Percentiles rank a stretch among this genome's conserved stretches.
phyloP scores from a whole-genome alignment of 345 rosid species.

The Murraya paniculata region DNA sequence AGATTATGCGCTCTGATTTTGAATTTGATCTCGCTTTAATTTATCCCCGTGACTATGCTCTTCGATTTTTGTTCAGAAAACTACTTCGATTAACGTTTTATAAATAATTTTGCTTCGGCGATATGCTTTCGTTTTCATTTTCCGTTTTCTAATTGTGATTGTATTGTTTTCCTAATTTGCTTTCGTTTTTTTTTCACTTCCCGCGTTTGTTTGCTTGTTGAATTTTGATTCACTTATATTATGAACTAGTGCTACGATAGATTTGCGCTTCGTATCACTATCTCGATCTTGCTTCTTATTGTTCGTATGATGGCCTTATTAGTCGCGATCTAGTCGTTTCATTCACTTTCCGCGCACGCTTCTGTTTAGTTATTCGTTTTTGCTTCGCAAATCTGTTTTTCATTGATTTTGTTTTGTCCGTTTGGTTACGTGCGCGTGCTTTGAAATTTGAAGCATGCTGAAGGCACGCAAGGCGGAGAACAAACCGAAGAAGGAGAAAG shows the following conservation, averaged over 20 bases:
- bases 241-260: neutral
- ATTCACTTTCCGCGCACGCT: neutral
- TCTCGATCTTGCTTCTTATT: neutral
- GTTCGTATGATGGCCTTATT: neutral
- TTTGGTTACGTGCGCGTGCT: neutral
- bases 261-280: neutral
- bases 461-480: conserved; percentile 18
- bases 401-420: neutral
- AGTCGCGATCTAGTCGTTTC: neutral
- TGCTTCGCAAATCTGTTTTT: neutral
- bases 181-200: neutral
- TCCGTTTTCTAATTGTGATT: neutral
- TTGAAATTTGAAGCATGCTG: conserved; percentile 14
- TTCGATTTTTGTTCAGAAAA: neutral
- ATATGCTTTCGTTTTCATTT: neutral
- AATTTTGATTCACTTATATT: neutral
- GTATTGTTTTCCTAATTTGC: neutral
- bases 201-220: neutral
- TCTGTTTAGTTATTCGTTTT: neutral
- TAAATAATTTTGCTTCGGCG: neutral
- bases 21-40: neutral
- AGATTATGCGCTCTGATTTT: neutral
- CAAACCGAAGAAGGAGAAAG: conserved; percentile 7
- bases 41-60: neutral
- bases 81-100: too few relatives aligned